Evolutionary conservation across 1,139 yeast genomes (phyloP).

Genomic region (Citeromyces siamensis): DNA sequence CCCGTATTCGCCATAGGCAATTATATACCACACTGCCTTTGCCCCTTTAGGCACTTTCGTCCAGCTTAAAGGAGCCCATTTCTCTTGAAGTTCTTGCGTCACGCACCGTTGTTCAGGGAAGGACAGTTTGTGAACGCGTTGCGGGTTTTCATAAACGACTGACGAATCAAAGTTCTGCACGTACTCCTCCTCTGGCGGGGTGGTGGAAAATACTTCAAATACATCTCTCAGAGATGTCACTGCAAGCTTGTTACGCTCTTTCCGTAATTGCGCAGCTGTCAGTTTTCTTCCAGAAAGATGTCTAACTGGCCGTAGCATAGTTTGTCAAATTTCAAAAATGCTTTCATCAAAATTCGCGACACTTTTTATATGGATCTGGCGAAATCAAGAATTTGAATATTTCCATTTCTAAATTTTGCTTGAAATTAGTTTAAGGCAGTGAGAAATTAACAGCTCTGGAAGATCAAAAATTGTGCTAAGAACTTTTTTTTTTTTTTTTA

Average conservation of each 20-base stretch:
- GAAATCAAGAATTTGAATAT: too few species aligned
- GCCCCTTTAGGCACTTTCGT: conserved; percentile 26
- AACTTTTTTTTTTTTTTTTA: too few species aligned
- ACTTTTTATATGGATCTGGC: too few species aligned
- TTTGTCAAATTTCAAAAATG: too few species aligned
- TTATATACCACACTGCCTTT: conserved; percentile 40
- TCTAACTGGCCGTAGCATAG: conserved; percentile 3
- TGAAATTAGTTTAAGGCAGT: too few species aligned
- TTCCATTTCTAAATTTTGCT: too few species aligned
- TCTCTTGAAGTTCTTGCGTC: conserved; percentile 34
- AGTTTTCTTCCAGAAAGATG: conserved; percentile 4
- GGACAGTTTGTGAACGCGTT: conserved; percentile 28
- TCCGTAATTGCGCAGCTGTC: conserved; percentile 10
- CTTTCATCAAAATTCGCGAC: too few species aligned
- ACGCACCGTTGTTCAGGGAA: conserved; percentile 50
- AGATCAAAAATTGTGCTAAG: too few species aligned
- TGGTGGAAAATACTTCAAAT: conserved; percentile 15
- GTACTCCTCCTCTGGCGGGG: conserved; percentile 17
- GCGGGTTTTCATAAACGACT: conserved; percentile 36
- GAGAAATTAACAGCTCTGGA: too few species aligned
- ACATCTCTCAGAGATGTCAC: conserved; percentile 18
- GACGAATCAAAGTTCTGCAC: conserved; percentile 32
- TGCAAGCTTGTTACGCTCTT: conserved; percentile 18
- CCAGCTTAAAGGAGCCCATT: conserved; percentile 42
- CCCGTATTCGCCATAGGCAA: conserved; percentile 56